A percentile compares a stretch with the other conserved stretches of the same genome.
Evolutionary conservation across 2,329 filamentous ascomycete species (phyloP).

Genomic region (Albophoma yamanashiensis): DNA sequence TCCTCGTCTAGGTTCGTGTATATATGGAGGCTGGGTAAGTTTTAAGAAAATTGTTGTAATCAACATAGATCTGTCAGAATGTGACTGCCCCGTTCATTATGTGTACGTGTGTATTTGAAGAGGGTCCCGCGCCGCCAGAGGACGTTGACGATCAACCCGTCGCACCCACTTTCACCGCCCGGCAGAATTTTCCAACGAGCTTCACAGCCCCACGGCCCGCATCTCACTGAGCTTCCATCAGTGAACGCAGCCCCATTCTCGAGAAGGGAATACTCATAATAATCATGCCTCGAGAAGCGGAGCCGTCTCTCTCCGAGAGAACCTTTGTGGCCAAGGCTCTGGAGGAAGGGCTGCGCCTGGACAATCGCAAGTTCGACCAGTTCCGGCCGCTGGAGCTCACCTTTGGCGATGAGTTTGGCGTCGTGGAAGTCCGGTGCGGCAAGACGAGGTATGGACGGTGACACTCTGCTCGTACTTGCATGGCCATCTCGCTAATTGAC

Average conservation of each 20-base stretch:
- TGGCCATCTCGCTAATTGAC: background rate
- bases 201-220: background rate
- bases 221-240: slow-evolving; percentile 3
- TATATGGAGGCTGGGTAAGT: background rate
- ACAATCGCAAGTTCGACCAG: slow-evolving; percentile 72
- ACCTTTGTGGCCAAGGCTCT: slow-evolving; percentile 79
- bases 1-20: background rate
- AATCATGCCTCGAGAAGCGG: slow-evolving; percentile 82
- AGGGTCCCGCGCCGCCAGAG: too few species aligned
- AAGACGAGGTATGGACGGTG: slow-evolving; percentile 62
- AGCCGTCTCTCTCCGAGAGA: slow-evolving; percentile 81
- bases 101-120: too few species aligned
- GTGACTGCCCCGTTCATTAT: background rate
- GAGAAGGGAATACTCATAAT: background rate
- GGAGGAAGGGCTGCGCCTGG: slow-evolving; percentile 68
- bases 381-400: slow-evolving; percentile 67
- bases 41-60: background rate
- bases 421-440: slow-evolving; percentile 76
- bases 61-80: background rate
- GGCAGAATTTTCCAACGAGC: slow-evolving; percentile 31
- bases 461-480: background rate
- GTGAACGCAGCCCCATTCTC: slow-evolving; percentile 3
- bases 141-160: background rate
- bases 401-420: slow-evolving; percentile 86
- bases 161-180: slow-evolving; percentile 27